Evolutionary conservation across 1,284 basidiomycete genomes (phyloP).

Genomic region (Ceratobasidium sp.): DNA sequence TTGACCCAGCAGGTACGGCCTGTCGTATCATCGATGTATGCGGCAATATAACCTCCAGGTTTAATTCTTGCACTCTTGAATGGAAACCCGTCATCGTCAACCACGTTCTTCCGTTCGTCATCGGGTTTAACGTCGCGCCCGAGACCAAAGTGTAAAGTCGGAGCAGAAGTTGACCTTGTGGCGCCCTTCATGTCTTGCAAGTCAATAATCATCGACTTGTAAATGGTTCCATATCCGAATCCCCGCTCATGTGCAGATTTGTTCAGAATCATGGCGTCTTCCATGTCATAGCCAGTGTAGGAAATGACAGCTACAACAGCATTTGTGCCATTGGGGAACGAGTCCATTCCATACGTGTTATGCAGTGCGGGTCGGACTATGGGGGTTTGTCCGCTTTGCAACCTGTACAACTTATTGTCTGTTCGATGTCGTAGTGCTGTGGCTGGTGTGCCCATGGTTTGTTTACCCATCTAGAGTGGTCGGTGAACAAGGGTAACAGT

Average conservation of each 20-base stretch:
- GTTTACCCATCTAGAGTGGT: constrained; percentile 90
- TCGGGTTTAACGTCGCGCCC: constrained; percentile 73
- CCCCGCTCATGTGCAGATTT: constrained; percentile 98
- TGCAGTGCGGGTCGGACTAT: constrained; percentile 92
- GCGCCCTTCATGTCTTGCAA: constrained; percentile 80
- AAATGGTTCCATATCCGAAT: constrained; percentile 96
- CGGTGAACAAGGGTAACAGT: constrained; percentile 27
- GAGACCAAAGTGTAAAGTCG: constrained; percentile 77
- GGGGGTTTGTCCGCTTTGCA: constrained; percentile 95
- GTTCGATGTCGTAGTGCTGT: constrained; percentile 91
- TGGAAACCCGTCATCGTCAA: constrained; percentile 89
- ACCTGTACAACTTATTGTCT: constrained; percentile 97
- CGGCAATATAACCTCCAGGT: constrained; percentile 78
- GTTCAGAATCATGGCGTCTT: constrained; percentile 99
- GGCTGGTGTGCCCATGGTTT: constrained; percentile 98
- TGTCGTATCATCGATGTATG: constrained; percentile 87
- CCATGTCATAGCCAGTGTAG: constrained; percentile 99
- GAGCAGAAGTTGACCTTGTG: constrained; percentile 45
- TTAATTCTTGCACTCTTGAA: constrained; percentile 73
- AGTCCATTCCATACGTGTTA: constrained; percentile 98
- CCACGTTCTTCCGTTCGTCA: constrained; percentile 64
- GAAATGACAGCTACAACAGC: constrained; percentile 99
- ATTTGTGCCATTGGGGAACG: constrained; percentile 98
- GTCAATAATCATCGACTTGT: constrained; percentile 94
- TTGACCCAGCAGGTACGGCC: constrained; percentile 87